Evolutionary conservation across 257 asterid genomes (phyloP), one percentile per base, ranked within the genome.

Genomic region (Henckelia pumila): DNA sequence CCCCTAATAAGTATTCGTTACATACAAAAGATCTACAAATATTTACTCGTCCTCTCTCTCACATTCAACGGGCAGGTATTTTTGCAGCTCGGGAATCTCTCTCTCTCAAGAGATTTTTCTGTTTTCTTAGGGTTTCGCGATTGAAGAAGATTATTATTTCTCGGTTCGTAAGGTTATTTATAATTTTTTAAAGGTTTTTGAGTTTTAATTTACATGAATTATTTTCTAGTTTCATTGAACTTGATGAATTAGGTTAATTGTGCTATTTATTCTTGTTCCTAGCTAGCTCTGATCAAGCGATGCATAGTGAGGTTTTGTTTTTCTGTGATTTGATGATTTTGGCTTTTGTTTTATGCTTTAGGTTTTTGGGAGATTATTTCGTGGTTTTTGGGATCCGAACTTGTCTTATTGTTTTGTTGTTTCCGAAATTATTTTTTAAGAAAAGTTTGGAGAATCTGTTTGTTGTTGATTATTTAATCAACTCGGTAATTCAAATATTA

Each of bases 21-120:
- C 85, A 77, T 82, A 89, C 96, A 83, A 92, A 80, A 75, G 33
- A 70, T 63, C 77, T 68, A 72, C 70, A 66, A 66, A 85, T 84
- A 75, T 75, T 67, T 77, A 69, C 71, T 64, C 59, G 64, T 50
- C 58, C 73, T 75, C 84, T 85, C 85, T 82, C 80, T 65, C 76
- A 64, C 78, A 68, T 87, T 92, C 95, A 92, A 87, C 96, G 95
- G 91, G 84, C 84, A 90, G 82, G 84, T 82, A 59, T 75, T 82
- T 80, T 76, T 78, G 81, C 78, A 76, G 63, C 71, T 71, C 74
- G 40, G 71, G 67, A 76, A 70, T 80, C 79, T 80, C 82, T 86
- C 80, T 77, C 79, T 63, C 59, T 78, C 68, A 79, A 61, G 56
- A 69, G 64, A 64, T 61, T 71, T 64, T 44, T 61, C n/a, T 32